These are phyloP conservation scores for Micractinium conductrix DNA, from an alignment of 139 green algal species.

Conservation along the genomic window DNA sequence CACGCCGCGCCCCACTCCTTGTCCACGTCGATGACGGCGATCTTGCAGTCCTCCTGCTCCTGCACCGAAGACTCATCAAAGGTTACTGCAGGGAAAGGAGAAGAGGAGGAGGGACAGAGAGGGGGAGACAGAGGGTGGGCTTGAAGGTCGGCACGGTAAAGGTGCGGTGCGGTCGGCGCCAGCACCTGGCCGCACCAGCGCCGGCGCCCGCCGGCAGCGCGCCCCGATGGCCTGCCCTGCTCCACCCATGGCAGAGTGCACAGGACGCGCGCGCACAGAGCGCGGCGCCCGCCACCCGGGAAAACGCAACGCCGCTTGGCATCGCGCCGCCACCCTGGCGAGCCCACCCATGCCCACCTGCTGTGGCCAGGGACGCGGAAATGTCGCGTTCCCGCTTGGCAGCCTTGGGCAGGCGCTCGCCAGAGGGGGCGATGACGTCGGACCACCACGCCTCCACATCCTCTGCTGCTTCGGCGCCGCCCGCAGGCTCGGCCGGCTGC, in stretches of 20 bases:
- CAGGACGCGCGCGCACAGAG: no score
- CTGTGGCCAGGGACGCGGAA: conserved; percentile 27
- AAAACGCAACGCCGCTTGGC: no score
- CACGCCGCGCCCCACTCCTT: conserved; percentile 11
- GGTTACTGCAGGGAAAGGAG: background rate
- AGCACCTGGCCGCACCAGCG: no score
- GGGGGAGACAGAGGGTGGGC: background rate
- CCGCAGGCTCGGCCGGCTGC: background rate
- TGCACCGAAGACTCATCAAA: conserved; percentile 21
- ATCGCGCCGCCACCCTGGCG: no score
- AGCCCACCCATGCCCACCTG: background rate
- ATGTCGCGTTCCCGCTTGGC: conserved; percentile 7
- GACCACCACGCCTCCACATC: conserved; percentile 29
- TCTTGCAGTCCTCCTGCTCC: conserved; percentile 37
- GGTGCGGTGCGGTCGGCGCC: no score
- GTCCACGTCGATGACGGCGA: conserved; percentile 42
- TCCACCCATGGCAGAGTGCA: no score
- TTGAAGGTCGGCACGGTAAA: no score
- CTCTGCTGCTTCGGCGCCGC: background rate
- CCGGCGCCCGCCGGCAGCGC: no score
- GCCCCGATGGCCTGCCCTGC: no score
- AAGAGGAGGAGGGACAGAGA: background rate
- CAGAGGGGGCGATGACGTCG: background rate
- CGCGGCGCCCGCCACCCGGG: no score
- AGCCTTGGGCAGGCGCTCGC: conserved; percentile 11